phyloP scores from a whole-genome alignment of 73 alveolate species.

The Symbiodinium natans region DNA sequence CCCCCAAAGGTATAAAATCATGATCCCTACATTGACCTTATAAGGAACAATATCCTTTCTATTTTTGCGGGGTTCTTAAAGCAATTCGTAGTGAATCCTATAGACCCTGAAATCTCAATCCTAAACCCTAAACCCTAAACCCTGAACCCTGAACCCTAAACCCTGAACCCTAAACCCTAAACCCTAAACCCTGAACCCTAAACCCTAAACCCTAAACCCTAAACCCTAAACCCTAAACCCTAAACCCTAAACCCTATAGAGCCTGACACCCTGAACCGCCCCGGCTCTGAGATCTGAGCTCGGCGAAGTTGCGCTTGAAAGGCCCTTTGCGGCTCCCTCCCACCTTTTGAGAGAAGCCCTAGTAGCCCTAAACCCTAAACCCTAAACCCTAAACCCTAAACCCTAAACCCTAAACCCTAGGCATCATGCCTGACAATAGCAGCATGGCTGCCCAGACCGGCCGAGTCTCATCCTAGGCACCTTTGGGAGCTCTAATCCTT shows the following conservation, averaged over 20 bases:
- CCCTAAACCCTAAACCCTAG: too few relatives aligned
- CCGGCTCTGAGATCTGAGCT: neutral
- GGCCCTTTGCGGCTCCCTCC: conserved; percentile 63
- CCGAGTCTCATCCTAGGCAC: too few relatives aligned
- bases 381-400: too few relatives aligned
- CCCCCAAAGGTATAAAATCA: neutral
- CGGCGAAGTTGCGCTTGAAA: conserved; percentile 55
- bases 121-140: neutral
- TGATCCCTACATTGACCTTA: neutral
- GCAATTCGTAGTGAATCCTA: too few relatives aligned
- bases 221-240: neutral
- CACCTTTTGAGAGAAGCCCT: neutral
- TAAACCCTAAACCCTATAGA: neutral
- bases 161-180: neutral
- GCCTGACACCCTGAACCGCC: neutral
- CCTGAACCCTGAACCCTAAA: neutral
- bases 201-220: neutral
- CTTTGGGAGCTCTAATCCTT: too few relatives aligned
- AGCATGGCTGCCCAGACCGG: too few relatives aligned
- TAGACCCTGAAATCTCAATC: neutral
- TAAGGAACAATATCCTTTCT: neutral
- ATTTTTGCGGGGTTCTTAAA: neutral
- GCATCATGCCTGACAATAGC: too few relatives aligned
- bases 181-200: neutral
- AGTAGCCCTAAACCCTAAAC: too few relatives aligned